phyloP scores from a whole-genome alignment of 139 green algal species.

The Tetraselmis chui region DNA sequence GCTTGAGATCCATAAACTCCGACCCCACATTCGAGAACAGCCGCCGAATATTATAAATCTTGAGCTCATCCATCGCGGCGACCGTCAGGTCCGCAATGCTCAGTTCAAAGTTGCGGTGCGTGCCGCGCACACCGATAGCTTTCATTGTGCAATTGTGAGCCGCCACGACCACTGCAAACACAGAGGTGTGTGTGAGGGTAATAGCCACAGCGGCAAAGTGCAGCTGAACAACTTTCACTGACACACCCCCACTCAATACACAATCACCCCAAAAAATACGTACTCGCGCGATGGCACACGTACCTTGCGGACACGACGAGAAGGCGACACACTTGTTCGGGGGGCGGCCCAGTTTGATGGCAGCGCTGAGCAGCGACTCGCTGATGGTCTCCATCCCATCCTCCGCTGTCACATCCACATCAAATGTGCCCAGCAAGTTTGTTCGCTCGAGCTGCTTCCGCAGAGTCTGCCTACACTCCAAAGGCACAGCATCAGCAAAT shows the following conservation, averaged over 20 bases:
- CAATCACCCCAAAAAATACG: no score
- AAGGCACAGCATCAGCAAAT: no score
- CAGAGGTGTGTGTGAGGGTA: no score
- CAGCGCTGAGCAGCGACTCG: constrained; percentile 65
- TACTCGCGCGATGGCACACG: no score
- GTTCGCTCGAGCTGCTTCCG: background rate
- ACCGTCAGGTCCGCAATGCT: constrained; percentile 73
- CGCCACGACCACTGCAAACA: constrained; percentile 23
- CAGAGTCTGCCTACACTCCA: background rate
- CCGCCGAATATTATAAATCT: constrained; percentile 76
- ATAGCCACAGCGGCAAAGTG: no score
- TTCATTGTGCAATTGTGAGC: constrained; percentile 91
- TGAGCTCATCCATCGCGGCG: constrained; percentile 58
- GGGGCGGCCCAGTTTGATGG: constrained; percentile 72
- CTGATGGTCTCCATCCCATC: constrained; percentile 78
- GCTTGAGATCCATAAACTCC: constrained; percentile 57
- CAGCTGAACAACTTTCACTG: no score
- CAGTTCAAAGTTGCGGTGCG: constrained; percentile 49
- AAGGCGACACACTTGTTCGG: constrained; percentile 82
- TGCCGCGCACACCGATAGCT: constrained; percentile 45
- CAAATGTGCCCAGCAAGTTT: background rate
- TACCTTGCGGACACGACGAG: background rate
- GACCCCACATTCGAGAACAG: constrained; percentile 49
- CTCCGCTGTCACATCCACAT: constrained; percentile 50
- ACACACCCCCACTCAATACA: no score